Conservation (phyloP, 495 filamentous ascomycete genomes). For the Entonaema liquescens region DNA sequence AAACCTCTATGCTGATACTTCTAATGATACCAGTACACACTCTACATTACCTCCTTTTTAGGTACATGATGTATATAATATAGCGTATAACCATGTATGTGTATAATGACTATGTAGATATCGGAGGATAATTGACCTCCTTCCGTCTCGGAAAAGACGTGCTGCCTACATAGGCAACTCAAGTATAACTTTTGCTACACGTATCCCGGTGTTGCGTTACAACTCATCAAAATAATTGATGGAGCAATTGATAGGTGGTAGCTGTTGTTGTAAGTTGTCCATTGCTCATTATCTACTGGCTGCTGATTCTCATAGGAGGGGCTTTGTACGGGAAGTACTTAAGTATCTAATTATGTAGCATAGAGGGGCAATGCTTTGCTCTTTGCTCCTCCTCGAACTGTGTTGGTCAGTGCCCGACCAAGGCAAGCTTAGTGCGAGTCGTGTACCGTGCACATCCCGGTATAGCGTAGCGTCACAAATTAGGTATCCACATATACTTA, state of each 20-base stretch:
- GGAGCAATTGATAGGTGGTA: background rate
- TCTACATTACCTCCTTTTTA: too few relatives aligned
- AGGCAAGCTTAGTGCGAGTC: slow-evolving; percentile 26
- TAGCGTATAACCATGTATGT: too few relatives aligned
- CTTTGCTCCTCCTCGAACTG: slow-evolving; percentile 6
- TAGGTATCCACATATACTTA: background rate
- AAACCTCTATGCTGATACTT: background rate
- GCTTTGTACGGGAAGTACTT: background rate
- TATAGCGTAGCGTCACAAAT: slow-evolving; percentile 22
- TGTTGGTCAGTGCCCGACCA: slow-evolving; percentile 38
- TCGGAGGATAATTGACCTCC: too few relatives aligned
- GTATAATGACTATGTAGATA: too few relatives aligned
- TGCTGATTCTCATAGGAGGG: background rate
- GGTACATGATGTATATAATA: too few relatives aligned
- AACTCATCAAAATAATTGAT: background rate
- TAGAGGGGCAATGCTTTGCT: slow-evolving; percentile 8
- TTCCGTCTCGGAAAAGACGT: too few relatives aligned
- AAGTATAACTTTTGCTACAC: background rate
- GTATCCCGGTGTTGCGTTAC: background rate
- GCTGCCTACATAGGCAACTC: background rate
- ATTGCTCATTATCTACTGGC: background rate
- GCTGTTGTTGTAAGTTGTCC: background rate
- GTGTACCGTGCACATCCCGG: slow-evolving; percentile 27
- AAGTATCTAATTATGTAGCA: background rate
- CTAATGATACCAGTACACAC: background rate